These are phyloP conservation scores for Vitis hybrid DNA, from an alignment of 177 flowering plant genomes.

Conservation along the genomic window DNA sequence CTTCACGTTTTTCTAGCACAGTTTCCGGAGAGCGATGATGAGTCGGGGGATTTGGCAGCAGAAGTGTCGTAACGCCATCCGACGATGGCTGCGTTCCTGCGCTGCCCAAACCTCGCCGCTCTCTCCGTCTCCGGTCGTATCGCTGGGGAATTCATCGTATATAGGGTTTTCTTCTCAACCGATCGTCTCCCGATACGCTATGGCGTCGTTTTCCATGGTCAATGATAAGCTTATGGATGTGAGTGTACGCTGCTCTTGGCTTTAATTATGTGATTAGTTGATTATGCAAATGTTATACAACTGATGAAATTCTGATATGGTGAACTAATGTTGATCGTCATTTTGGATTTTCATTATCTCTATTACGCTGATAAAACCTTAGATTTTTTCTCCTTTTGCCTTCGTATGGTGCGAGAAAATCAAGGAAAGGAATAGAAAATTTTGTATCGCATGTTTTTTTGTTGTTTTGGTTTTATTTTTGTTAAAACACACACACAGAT, in stretches of 20 bases:
- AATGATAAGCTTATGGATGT: constrained; percentile 9
- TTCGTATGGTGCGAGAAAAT: too few relatives aligned
- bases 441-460: too few relatives aligned
- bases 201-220: constrained; percentile 7
- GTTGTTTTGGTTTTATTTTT: too few relatives aligned
- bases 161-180: constrained; percentile 15
- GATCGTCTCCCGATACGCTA: constrained; percentile 1
- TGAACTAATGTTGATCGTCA: too few relatives aligned
- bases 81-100: constrained; percentile 12
- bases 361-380: too few relatives aligned
- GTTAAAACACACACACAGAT: too few relatives aligned
- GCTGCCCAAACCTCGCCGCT: constrained; percentile 5
- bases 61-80: constrained; percentile 12
- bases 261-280: background rate
- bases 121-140: constrained; percentile 2
- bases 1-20: too few relatives aligned
- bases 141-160: constrained; percentile 7
- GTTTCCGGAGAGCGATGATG: constrained; percentile 24
- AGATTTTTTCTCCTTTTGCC: too few relatives aligned
- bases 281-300: too few relatives aligned
- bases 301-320: too few relatives aligned
- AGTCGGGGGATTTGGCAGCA: constrained; percentile 26
- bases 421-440: too few relatives aligned
- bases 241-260: constrained; percentile 7
- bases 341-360: too few relatives aligned